These are phyloP conservation scores for Lachnellula hyalina DNA, from an alignment of 2,329 filamentous ascomycete genomes.

Conservation along the genomic window DNA sequence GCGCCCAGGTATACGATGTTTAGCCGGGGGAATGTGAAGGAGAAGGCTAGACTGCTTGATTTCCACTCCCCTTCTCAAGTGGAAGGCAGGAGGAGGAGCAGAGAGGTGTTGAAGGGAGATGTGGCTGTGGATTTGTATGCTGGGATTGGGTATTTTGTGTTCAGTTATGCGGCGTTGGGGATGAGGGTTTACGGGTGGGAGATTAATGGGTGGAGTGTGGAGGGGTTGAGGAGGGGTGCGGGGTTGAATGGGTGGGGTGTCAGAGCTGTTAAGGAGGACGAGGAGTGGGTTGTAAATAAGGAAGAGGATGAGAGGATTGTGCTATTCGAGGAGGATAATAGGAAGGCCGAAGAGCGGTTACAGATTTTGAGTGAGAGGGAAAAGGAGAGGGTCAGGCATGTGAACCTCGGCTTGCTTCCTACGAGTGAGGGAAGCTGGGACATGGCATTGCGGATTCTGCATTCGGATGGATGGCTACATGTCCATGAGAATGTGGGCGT, in stretches of 20 bases:
- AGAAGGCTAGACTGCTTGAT: conserved; percentile 71
- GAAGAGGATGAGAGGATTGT: conserved; percentile 49
- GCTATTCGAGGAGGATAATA: conserved; percentile 66
- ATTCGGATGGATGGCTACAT: conserved; percentile 51
- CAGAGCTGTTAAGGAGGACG: conserved; percentile 41
- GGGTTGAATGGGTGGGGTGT: conserved; percentile 61
- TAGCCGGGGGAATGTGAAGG: conserved; percentile 80
- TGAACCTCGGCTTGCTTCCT: conserved; percentile 61
- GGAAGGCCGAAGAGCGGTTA: conserved; percentile 33
- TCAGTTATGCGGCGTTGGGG: conserved; percentile 71
- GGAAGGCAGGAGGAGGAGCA: conserved; percentile 3
- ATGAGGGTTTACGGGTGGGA: conserved; percentile 81
- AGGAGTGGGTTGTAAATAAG: conserved; percentile 32
- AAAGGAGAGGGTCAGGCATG: conserved; percentile 38
- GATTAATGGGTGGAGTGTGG: conserved; percentile 81
- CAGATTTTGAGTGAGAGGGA: conserved; percentile 31
- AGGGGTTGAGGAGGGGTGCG: conserved; percentile 75
- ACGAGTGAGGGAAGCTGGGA: conserved; percentile 51
- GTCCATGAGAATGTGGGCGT: conserved; percentile 61
- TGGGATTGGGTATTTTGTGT: conserved; percentile 91
- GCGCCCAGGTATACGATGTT: conserved; percentile 93
- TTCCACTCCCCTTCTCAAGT: conserved; percentile 35
- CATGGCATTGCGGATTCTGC: conserved; percentile 43
- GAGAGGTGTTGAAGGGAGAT: conserved; percentile 4
- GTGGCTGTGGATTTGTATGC: conserved; percentile 76